These are phyloP conservation scores for Phylloboletellus chloephorus DNA, from an alignment of 1,284 basidiomycete species.

Conservation along the genomic window DNA sequence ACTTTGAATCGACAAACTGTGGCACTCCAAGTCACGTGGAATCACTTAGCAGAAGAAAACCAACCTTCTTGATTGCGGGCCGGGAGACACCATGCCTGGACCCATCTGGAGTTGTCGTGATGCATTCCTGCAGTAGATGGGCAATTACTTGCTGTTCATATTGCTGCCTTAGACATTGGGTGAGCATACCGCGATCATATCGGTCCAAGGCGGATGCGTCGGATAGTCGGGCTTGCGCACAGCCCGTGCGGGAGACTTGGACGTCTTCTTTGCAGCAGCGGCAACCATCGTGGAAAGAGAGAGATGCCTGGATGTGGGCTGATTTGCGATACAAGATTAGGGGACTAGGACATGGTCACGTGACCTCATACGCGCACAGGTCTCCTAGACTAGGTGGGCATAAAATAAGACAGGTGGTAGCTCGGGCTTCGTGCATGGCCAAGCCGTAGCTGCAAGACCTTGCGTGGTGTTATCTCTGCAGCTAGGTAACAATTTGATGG, in stretches of 20 bases:
- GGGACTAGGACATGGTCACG: conserved; percentile 9
- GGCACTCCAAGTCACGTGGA: background rate
- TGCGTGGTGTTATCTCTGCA: too few species aligned
- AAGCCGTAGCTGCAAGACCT: too few species aligned
- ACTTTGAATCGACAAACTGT: conserved; percentile 70
- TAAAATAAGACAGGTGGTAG: too few species aligned
- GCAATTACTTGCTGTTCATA: background rate
- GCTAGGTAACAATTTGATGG: too few species aligned
- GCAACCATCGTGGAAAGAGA: conserved; percentile 9
- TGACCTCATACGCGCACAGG: too few species aligned
- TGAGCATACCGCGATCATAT: conserved; percentile 50
- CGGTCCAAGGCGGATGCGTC: conserved; percentile 54
- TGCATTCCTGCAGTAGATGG: conserved; percentile 53
- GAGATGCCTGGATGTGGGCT: background rate
- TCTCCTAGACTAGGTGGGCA: too few species aligned
- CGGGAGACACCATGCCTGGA: conserved; percentile 71
- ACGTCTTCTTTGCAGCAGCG: conserved; percentile 32
- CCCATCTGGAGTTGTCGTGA: conserved; percentile 60
- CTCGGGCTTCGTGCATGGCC: too few species aligned
- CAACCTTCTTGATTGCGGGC: conserved; percentile 72
- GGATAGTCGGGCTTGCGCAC: background rate
- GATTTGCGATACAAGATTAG: conserved; percentile 4
- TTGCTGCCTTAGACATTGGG: background rate
- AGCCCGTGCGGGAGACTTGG: conserved; percentile 18
- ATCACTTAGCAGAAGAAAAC: background rate